A percentile compares a stretch with the other conserved stretches of the same genome.
phyloP scores from a whole-genome alignment of 2,329 filamentous ascomycete species.

The Gliomastix tumulicola region DNA sequence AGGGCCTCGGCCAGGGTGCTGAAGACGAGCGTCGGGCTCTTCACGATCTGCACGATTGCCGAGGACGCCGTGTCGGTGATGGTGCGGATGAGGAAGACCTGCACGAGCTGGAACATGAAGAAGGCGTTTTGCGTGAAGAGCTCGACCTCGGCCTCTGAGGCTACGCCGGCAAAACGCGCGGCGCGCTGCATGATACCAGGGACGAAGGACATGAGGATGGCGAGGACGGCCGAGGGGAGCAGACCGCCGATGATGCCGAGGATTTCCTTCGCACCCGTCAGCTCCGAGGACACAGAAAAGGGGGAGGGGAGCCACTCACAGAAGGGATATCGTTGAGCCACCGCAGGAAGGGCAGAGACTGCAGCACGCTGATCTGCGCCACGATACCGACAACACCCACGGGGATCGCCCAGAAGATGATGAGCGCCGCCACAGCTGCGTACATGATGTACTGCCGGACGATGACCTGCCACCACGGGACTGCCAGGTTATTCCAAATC shows the following conservation, averaged over 20 bases:
- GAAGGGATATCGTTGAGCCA: conserved; percentile 69
- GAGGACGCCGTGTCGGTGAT: conserved; percentile 71
- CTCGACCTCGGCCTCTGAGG: conserved; percentile 73
- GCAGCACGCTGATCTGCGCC: conserved; percentile 72
- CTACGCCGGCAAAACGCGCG: conserved; percentile 72
- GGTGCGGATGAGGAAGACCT: conserved; percentile 85
- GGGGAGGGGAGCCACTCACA: conserved; percentile 9
- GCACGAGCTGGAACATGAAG: conserved; percentile 82
- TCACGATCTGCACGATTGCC: conserved; percentile 55
- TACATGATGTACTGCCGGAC: conserved; percentile 58
- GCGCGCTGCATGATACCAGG: conserved; percentile 59
- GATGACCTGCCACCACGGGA: conserved; percentile 67
- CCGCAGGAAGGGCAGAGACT: conserved; percentile 57
- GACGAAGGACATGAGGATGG: conserved; percentile 75
- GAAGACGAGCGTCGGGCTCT: conserved; percentile 55
- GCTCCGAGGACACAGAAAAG: too few species aligned
- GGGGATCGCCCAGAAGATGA: conserved; percentile 78
- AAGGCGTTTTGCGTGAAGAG: conserved; percentile 87
- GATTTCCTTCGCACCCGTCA: conserved; percentile 31
- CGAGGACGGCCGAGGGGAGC: conserved; percentile 70
- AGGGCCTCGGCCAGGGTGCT: conserved; percentile 62
- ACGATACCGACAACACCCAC: conserved; percentile 76
- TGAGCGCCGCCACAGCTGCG: conserved; percentile 60
- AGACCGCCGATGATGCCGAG: conserved; percentile 78
- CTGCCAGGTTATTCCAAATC: conserved; percentile 72